phyloP scores from a whole-genome alignment of 192 early-diverging fungal genomes.

The Gaertneriomyces sp. region DNA sequence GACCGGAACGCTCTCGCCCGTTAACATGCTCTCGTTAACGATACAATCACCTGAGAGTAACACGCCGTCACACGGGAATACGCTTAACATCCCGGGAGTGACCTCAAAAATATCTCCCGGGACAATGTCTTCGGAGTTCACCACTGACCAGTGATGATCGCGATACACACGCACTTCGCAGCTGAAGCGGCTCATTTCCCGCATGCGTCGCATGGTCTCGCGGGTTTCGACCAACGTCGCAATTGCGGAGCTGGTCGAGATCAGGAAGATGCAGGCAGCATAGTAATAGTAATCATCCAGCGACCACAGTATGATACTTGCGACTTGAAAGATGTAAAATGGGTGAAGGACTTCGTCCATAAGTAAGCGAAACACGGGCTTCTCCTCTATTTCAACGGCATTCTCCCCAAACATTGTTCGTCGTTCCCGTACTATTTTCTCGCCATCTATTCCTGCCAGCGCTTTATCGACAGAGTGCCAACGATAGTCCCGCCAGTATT shows the following conservation, averaged over 20 bases:
- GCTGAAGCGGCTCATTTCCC: constrained; percentile 83
- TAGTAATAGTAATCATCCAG: constrained; percentile 95
- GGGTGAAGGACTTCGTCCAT: constrained; percentile 58
- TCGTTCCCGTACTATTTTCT: constrained; percentile 23
- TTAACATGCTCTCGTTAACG: constrained; percentile 96
- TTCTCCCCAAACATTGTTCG: constrained; percentile 51
- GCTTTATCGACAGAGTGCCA: constrained; percentile 41
- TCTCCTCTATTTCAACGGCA: constrained; percentile 40
- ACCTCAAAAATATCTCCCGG: constrained; percentile 93
- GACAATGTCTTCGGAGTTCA: constrained; percentile 75
- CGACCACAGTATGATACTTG: constrained; percentile 62
- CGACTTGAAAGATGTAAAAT: constrained; percentile 57
- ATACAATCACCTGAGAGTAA: constrained; percentile 93
- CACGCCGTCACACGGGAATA: constrained; percentile 89
- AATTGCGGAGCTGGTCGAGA: constrained; percentile 73
- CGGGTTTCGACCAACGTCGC: constrained; percentile 75
- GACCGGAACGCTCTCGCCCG: constrained; percentile 94
- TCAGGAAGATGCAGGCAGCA: constrained; percentile 85
- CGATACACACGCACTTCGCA: constrained; percentile 77
- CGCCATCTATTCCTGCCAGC: constrained; percentile 5
- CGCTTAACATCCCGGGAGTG: constrained; percentile 24
- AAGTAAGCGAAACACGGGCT: constrained; percentile 42
- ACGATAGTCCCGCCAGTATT: constrained; percentile 49
- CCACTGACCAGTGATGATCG: constrained; percentile 44
- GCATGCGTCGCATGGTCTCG: constrained; percentile 70